Base-by-base conservation (phyloP, 2,329 filamentous ascomycete genomes). In the Cytospora paraplurivora region DNA sequence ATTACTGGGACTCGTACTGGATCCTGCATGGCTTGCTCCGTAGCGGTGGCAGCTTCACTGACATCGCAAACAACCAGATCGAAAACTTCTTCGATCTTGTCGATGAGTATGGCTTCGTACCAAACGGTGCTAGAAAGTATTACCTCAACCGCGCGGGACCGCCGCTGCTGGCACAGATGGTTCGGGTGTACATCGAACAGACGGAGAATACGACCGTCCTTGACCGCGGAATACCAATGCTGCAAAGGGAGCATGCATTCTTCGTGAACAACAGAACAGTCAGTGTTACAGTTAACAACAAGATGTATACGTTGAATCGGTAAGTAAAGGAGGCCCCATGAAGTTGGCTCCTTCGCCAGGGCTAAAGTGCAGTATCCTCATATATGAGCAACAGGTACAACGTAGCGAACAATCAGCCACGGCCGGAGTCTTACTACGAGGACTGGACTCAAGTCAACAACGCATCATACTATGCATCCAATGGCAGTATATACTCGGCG, bases 1-100 rank as follows among this genome's bases (percentile, higher is more conserved):
- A 90, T 71, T 90, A 90, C 73, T 90, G 87, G 87, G 87, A 90
- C 72, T 87, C 85, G 37, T 89, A 84, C 76, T 89, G 85, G 86
- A 88, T 89, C 56, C 69, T 90, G 54, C 83, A 88, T 74, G 88
- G 88, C 32, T 78, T 90, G 32, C 74, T 90, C 38, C 82, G 87
- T 54, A 89, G 86, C 0, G 82, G 85, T 17, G 88, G 87, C 44
- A 81, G 82, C 52, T 90, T 89, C 66, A 82, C 82, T 7, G 74
- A 84, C 38, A 88, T 90, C 65, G 83, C 87, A 4, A 81, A 80
- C 71, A 88, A 90, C 73, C 88, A 85, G 35, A 88, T 90, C 66
- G 86, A 89, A 70, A 90, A 90, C 71, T 90, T 90, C 68, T 75
- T 89, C 12, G 88, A 90, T 68, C 78, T 89, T 44, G 81, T 90